Percentiles rank a stretch among this genome's conserved stretches.
Conservation (phyloP, 176 grass and related monocot genomes). For the Otatea glauca region DNA sequence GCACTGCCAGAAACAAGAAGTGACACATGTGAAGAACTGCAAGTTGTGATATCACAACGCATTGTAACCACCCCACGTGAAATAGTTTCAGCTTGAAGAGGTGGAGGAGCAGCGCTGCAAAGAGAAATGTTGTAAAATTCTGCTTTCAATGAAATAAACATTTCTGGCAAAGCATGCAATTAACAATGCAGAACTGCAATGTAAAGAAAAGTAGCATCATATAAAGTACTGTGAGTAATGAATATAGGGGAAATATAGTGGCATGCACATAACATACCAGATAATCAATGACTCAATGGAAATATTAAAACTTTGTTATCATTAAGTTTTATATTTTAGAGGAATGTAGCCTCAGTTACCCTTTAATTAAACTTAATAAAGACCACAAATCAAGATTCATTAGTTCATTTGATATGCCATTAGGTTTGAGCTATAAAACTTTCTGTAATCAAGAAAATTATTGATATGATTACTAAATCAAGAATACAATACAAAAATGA, state of each 20-base stretch:
- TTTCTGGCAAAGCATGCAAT: constrained; percentile 16
- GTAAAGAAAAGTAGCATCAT: neutral
- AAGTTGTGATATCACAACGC: constrained; percentile 72
- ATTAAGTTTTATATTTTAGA: neutral
- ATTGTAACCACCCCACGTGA: constrained; percentile 67
- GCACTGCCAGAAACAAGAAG: constrained; percentile 65
- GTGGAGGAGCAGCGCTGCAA: constrained; percentile 56
- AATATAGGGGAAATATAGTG: neutral
- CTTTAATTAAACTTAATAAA: constrained; percentile 16
- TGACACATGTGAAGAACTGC: constrained; percentile 63
- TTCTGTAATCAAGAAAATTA: neutral
- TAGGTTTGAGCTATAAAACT: neutral
- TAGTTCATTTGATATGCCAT: constrained; percentile 5
- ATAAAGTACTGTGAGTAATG: neutral
- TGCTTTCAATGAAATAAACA: constrained; percentile 1
- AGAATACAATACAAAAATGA: constrained; percentile 12
- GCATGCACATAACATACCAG: neutral
- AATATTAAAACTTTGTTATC: neutral
- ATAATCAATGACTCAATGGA: neutral
- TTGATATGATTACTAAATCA: neutral
- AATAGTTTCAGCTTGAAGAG: constrained; percentile 59
- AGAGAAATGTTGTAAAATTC: constrained; percentile 29
- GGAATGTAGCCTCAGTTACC: neutral
- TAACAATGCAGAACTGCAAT: constrained; percentile 28
- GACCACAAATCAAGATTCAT: neutral